Evolutionary conservation across 306 rosid genomes (phyloP).

Genomic region (Myrica gale): DNA sequence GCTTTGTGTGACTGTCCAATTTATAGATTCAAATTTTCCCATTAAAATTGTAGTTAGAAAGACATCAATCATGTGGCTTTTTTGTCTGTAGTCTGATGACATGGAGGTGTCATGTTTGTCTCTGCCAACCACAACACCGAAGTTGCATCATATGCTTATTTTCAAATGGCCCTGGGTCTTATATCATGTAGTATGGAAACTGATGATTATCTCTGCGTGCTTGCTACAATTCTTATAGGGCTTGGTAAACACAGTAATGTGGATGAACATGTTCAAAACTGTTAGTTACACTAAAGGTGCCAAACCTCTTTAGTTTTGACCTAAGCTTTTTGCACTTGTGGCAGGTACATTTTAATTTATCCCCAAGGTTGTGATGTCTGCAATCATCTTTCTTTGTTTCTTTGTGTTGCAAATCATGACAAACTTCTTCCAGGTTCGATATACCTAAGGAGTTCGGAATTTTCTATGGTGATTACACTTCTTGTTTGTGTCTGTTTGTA

Average conservation of each 20-base stretch:
- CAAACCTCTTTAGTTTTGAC: constrained; percentile 17
- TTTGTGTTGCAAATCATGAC: constrained; percentile 97
- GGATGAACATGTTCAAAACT: neutral
- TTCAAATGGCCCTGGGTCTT: no score
- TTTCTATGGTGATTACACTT: constrained; percentile 18
- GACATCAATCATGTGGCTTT: no score
- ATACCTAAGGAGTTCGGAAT: constrained; percentile 8
- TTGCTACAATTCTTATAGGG: neutral
- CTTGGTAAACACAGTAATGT: neutral
- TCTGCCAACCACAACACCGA: neutral
- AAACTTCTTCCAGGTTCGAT: constrained; percentile 93
- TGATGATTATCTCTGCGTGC: neutral
- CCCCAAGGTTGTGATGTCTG: constrained; percentile 98
- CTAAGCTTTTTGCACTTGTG: constrained; percentile 28
- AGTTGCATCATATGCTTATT: neutral
- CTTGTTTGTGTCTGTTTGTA: constrained; percentile 21
- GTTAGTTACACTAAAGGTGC: neutral
- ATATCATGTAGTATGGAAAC: neutral
- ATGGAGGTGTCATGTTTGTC: neutral
- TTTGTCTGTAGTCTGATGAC: neutral
- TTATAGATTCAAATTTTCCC: no score
- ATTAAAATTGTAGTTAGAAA: no score
- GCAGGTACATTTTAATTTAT: constrained; percentile 96
- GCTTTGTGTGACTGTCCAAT: no score
- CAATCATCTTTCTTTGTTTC: constrained; percentile 97